These are phyloP conservation scores for Claviceps humidiphila DNA, from an alignment of 2,329 filamentous ascomycete species.

Conservation along the genomic window DNA sequence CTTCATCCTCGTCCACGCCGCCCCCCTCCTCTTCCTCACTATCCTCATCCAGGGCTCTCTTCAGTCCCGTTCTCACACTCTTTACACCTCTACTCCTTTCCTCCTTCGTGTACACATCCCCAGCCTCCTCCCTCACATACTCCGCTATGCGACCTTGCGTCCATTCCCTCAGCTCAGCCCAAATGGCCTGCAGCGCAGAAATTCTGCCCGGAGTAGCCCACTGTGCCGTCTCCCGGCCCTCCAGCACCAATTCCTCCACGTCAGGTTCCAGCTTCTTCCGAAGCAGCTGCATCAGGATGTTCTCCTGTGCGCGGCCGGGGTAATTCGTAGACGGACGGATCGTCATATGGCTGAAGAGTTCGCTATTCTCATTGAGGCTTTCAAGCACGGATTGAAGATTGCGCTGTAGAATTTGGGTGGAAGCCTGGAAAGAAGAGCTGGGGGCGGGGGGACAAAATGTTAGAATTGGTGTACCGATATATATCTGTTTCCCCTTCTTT, in stretches of 20 bases:
- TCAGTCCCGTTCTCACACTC: conserved; percentile 60
- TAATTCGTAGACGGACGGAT: conserved; percentile 66
- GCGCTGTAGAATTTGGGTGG: conserved; percentile 55
- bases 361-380: conserved; percentile 49
- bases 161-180: conserved; percentile 33
- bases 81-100: conserved; percentile 54
- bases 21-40: conserved; percentile 34
- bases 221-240: conserved; percentile 39
- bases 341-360: conserved; percentile 56
- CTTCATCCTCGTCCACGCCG: conserved; percentile 22
- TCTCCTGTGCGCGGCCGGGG: conserved; percentile 55
- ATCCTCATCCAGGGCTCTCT: conserved; percentile 37
- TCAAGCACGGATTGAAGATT: conserved; percentile 56
- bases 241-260: conserved; percentile 59
- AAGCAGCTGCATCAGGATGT: conserved; percentile 53
- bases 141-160: conserved; percentile 26
- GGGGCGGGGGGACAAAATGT: background rate
- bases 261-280: conserved; percentile 74
- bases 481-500: too few relatives aligned
- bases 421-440: conserved; percentile 61
- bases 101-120: conserved; percentile 57
- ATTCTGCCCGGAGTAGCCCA: conserved; percentile 30
- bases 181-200: conserved; percentile 38
- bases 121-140: conserved; percentile 30
- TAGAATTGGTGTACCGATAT: background rate